Evolutionary conservation across 345 rosid species (phyloP).

Genomic region (Hibiscus trionum): DNA sequence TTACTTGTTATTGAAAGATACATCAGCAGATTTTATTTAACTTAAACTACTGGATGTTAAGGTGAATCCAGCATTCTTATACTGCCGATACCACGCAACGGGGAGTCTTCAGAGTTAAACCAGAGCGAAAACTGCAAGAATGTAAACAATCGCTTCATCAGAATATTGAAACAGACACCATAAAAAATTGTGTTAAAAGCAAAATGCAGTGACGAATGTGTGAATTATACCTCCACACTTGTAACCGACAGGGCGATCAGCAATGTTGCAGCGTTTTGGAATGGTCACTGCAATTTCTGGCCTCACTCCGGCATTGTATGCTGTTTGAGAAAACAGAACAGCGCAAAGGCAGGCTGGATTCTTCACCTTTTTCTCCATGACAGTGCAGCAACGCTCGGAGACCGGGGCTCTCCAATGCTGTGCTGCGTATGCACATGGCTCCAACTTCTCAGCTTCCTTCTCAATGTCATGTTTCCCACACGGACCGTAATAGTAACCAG

Average conservation of each 20-base stretch:
- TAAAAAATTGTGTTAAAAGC: too few relatives aligned
- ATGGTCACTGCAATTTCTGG: constrained; percentile 73
- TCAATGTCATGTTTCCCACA: constrained; percentile 53
- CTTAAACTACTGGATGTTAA: too few relatives aligned
- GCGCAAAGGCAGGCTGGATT: constrained; percentile 82
- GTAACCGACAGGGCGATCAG: constrained; percentile 69
- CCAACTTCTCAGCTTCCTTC: constrained; percentile 69
- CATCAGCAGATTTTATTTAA: too few relatives aligned
- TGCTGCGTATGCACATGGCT: constrained; percentile 54
- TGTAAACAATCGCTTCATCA: too few relatives aligned
- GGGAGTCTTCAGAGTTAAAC: too few relatives aligned
- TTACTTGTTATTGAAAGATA: too few relatives aligned
- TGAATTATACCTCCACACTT: constrained; percentile 61
- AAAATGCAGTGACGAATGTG: too few relatives aligned
- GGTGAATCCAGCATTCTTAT: too few relatives aligned
- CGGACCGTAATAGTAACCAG: neutral
- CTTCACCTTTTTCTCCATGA: constrained; percentile 57
- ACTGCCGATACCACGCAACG: too few relatives aligned
- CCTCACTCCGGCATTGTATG: constrained; percentile 58
- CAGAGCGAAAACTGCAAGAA: too few relatives aligned
- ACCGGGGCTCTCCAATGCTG: constrained; percentile 30
- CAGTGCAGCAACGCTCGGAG: constrained; percentile 53
- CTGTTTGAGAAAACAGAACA: constrained; percentile 65
- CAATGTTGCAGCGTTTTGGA: constrained; percentile 79
- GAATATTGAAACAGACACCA: too few relatives aligned